Evolutionary conservation across 371 early-diverging fungal genomes (phyloP), one percentile per base, ranked within the genome.

Genomic region (Mucor mucedo): DNA sequence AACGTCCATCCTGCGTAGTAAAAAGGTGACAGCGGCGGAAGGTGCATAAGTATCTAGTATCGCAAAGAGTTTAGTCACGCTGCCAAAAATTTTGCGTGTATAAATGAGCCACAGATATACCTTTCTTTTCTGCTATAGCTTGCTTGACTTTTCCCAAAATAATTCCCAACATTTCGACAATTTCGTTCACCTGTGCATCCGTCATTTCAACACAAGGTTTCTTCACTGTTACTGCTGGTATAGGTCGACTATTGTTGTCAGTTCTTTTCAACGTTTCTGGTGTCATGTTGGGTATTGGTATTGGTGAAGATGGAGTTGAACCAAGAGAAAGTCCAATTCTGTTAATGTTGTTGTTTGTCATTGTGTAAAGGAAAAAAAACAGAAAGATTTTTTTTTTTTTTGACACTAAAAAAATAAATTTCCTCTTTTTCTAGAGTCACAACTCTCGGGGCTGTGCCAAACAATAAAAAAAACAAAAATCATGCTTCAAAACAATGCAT

Each of bases 1-100:
- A 13, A 60, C 58, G 35, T 60, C 47, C 53, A 61, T 57, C 42
- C 58, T 48, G 35, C 57, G 61, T 29, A 65, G 30, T 44, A 69
- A 42, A 53, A 69, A 69, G 58, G 76, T 89, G 68, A 78, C 76
- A 39, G 93, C 76, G 35, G 93, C 87, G 40, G 93, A 91, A 65
- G 89, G 78, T 50, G 95, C 94, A 73, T 89, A 91, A 70, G 87
- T 86, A 66, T 91, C 93, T 65, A 47, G 21, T 21, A 21, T 21
- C 21, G 21, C 21, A 21, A 21, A 21, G 21, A 21, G 21, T 21
- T 35, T 35, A 35, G 35, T 35, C 8, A 35, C 35, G 1, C 35
- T 35, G 35, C 35, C 8, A 1, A 35, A 35, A 9, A 6, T 9
- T 1, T 42, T 42, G 44, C 44, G 7, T n/a, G 5, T 38, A 38